Percentiles rank a stretch among this genome's conserved stretches.
These are phyloP conservation scores for Lentinula lateritia DNA, from an alignment of 768 basidiomycete genomes.

Conservation along the genomic window DNA sequence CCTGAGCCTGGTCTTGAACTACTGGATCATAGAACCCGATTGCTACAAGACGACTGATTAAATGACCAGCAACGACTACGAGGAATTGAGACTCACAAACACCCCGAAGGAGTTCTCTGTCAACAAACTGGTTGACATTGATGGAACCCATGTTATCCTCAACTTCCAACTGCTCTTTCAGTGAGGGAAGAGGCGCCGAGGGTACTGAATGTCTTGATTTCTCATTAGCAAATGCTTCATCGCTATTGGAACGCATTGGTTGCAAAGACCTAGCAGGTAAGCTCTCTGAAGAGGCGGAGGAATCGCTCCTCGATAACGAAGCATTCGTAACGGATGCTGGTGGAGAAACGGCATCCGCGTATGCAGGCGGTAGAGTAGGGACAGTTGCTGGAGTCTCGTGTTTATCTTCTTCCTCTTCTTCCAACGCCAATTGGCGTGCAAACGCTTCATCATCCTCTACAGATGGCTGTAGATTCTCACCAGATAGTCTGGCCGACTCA, in stretches of 20 bases:
- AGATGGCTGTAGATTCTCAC: background rate
- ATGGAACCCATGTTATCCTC: constrained; percentile 13
- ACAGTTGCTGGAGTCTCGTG: background rate
- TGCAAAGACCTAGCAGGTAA: background rate
- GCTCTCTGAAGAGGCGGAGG: constrained; percentile 2
- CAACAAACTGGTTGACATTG: constrained; percentile 50
- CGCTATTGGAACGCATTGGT: background rate
- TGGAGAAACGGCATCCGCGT: constrained; percentile 4
- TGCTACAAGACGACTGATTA: constrained; percentile 32
- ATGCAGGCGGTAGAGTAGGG: constrained; percentile 1
- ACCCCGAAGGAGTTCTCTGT: constrained; percentile 50
- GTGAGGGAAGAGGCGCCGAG: background rate
- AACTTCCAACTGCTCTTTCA: constrained; percentile 1
- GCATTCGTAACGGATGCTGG: background rate
- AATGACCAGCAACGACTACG: background rate
- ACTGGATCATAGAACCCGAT: constrained; percentile 61
- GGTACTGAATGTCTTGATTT: background rate
- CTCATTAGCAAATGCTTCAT: background rate
- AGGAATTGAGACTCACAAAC: constrained; percentile 47
- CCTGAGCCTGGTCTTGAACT: constrained; percentile 39
- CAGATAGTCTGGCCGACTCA: background rate
- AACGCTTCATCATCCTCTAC: constrained; percentile 35
- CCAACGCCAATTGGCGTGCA: constrained; percentile 31
- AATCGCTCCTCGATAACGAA: background rate
- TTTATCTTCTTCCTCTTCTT: constrained; percentile 29